Conservation (phyloP, 768 basidiomycete species). For the Pleurotus cornucopiae region DNA sequence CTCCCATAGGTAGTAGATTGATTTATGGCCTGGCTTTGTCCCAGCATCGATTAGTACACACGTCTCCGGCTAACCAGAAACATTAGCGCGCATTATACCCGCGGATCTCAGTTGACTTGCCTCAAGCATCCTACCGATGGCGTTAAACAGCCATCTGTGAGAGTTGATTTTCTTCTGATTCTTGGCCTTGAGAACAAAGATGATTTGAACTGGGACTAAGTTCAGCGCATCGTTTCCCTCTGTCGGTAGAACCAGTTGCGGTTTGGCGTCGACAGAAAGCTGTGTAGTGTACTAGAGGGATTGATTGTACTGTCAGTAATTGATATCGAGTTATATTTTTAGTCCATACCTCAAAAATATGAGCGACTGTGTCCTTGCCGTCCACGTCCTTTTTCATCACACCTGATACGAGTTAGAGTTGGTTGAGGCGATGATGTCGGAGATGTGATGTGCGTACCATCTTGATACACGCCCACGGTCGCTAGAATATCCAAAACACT, state of each 20-base stretch:
- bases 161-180: slow-evolving; percentile 96
- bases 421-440: neutral
- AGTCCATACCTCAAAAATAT: slow-evolving; percentile 80
- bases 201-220: slow-evolving; percentile 87
- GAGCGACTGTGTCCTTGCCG: slow-evolving; percentile 82
- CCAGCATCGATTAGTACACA: slow-evolving; percentile 93
- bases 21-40: slow-evolving; percentile 93
- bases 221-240: slow-evolving; percentile 88
- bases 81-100: too few species aligned
- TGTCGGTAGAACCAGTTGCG: slow-evolving; percentile 79
- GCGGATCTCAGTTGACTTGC: slow-evolving; percentile 27
- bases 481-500: slow-evolving; percentile 83
- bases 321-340: neutral
- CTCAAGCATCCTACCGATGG: slow-evolving; percentile 76
- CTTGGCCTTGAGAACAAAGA: slow-evolving; percentile 86
- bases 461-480: slow-evolving; percentile 89
- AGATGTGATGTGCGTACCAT: slow-evolving; percentile 37
- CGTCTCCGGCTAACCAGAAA: neutral
- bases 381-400: slow-evolving; percentile 91
- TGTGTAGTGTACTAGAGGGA: slow-evolving; percentile 84
- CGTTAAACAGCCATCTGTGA: slow-evolving; percentile 94
- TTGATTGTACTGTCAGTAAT: slow-evolving; percentile 3
- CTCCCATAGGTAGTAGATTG: slow-evolving; percentile 93
- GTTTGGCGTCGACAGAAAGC: slow-evolving; percentile 85
- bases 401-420: neutral